phyloP scores from a whole-genome alignment of 2,329 filamentous ascomycete species.

The Coniochaeta sp. region DNA sequence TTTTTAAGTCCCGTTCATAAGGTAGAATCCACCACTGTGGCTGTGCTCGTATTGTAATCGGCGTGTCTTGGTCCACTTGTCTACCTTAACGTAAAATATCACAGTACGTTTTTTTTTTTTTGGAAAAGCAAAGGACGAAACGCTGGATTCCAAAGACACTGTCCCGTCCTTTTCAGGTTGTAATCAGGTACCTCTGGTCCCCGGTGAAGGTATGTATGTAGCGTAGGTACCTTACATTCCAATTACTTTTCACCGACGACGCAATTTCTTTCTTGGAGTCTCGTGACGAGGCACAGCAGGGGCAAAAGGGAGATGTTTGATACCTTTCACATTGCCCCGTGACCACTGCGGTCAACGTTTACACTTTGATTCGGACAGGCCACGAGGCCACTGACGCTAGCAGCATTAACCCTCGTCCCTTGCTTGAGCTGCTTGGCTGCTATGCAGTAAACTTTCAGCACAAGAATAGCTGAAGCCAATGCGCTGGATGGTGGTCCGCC shows the following conservation, averaged over 20 bases:
- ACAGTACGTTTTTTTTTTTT: too few relatives aligned
- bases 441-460: not conserved
- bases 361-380: not conserved
- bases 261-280: not conserved
- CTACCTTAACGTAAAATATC: not conserved
- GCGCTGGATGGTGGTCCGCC: not conserved
- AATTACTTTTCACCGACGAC: too few relatives aligned
- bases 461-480: not conserved
- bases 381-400: too few relatives aligned
- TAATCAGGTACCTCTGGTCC: too few relatives aligned
- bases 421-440: not conserved
- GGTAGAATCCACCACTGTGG: not conserved
- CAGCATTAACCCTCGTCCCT: not conserved
- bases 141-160: not conserved
- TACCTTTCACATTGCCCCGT: not conserved
- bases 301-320: not conserved
- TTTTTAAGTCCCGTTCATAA: not conserved
- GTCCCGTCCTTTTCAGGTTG: too few relatives aligned
- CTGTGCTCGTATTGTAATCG: not conserved
- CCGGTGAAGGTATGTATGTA: too few relatives aligned
- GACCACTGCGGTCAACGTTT: not conserved
- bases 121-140: too few relatives aligned
- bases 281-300: not conserved
- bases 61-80: not conserved
- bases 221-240: too few relatives aligned